Evolutionary conservation across 108 stramenopile species (phyloP).

Genomic region (Phaeodactylum tricornutum): DNA sequence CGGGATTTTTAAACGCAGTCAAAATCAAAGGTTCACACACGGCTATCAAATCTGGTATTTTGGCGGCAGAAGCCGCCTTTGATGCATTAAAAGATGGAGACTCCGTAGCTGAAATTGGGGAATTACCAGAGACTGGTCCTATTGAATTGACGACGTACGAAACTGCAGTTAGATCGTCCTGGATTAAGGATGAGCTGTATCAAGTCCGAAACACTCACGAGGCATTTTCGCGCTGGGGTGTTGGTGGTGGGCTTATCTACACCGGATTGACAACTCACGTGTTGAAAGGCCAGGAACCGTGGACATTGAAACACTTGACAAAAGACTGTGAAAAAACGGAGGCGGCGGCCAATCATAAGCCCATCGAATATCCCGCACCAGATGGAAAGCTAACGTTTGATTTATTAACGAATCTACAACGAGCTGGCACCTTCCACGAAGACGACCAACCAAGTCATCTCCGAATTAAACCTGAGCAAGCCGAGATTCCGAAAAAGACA

Average conservation of each 20-base stretch:
- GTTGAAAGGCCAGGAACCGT: constrained; percentile 89
- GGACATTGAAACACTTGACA: constrained; percentile 74
- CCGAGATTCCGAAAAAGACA: constrained; percentile 47
- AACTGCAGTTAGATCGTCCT: constrained; percentile 71
- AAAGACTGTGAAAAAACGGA: constrained; percentile 65
- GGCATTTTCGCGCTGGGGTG: constrained; percentile 89
- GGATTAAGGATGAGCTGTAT: constrained; percentile 91
- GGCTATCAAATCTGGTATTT: constrained; percentile 92
- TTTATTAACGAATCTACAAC: constrained; percentile 90
- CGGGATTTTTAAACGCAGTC: constrained; percentile 97
- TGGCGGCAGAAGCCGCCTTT: constrained; percentile 90
- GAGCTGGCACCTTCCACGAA: constrained; percentile 92
- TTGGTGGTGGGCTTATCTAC: constrained; percentile 85
- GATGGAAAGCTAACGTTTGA: constrained; percentile 95
- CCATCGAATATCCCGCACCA: constrained; percentile 87
- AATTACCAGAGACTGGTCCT: constrained; percentile 23
- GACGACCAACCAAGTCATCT: constrained; percentile 98
- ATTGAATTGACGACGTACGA: constrained; percentile 50
- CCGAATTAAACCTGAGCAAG: constrained; percentile 70
- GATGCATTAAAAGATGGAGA: constrained; percentile 62
- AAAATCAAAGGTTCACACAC: constrained; percentile 99
- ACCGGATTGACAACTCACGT: constrained; percentile 87
- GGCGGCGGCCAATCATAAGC: constrained; percentile 43
- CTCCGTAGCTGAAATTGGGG: constrained; percentile 59
- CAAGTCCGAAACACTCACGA: constrained; percentile 95